Conservation (phyloP, 805 yeast species). For the Debaryomyces tyrocola region DNA sequence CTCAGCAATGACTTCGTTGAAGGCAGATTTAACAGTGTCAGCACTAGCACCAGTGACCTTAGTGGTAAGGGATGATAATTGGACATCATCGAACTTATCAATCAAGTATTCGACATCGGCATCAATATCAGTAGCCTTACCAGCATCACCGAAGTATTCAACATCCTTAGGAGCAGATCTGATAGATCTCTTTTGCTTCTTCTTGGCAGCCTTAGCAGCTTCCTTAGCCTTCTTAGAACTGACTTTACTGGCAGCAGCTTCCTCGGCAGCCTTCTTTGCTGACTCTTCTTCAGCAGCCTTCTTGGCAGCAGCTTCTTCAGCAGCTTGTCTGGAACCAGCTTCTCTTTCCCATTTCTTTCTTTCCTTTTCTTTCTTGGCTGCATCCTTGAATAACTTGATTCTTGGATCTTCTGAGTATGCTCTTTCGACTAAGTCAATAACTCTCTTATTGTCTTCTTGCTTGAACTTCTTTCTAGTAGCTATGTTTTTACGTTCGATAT, state of each 20-base stretch:
- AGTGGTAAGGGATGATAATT: constrained; percentile 71
- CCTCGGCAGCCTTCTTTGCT: constrained; percentile 73
- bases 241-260: constrained; percentile 57
- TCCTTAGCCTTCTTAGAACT: constrained; percentile 83
- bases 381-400: constrained; percentile 88
- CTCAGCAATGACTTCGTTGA: constrained; percentile 55
- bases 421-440: constrained; percentile 82
- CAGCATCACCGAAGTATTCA: constrained; percentile 80
- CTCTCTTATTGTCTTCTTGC: constrained; percentile 93
- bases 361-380: constrained; percentile 92
- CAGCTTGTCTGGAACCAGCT: constrained; percentile 96
- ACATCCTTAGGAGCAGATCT: constrained; percentile 82
- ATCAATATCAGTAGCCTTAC: constrained; percentile 64
- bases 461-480: constrained; percentile 96
- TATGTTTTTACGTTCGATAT: constrained; percentile 95
- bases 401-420: constrained; percentile 93
- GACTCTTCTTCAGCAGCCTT: constrained; percentile 87
- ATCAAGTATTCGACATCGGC: constrained; percentile 78
- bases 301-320: constrained; percentile 83
- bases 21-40: constrained; percentile 58
- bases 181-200: constrained; percentile 91
- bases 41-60: constrained; percentile 59
- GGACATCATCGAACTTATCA: constrained; percentile 77
- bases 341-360: constrained; percentile 96
- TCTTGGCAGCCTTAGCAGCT: constrained; percentile 95